Percentiles rank a stretch among this genome's conserved stretches.
Evolutionary conservation across 495 filamentous ascomycete genomes (phyloP).

Genomic region (Penicillium arizonense): DNA sequence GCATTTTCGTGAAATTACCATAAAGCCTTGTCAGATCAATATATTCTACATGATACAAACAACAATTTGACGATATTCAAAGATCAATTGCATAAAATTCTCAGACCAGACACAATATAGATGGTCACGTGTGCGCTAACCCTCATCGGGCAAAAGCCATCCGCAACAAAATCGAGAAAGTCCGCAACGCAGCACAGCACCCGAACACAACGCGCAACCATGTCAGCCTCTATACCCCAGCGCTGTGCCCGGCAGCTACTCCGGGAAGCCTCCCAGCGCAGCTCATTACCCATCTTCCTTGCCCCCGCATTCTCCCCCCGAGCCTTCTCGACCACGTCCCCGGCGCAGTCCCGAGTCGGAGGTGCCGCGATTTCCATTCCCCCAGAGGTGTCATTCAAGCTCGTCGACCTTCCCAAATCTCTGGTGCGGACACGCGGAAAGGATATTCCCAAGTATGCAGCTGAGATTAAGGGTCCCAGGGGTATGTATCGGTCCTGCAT

Average conservation of each 20-base stretch:
- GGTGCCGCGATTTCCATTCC: slow-evolving; percentile 78
- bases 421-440: slow-evolving; percentile 50
- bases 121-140: slow-evolving; percentile 36
- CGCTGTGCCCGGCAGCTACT: slow-evolving; percentile 45
- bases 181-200: slow-evolving; percentile 26
- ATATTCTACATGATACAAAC: no score
- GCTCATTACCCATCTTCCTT: slow-evolving; percentile 65
- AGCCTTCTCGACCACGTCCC: slow-evolving; percentile 68
- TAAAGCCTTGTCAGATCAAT: no score
- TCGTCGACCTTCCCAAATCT: slow-evolving; percentile 56
- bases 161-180: slow-evolving; percentile 37
- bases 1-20: no score
- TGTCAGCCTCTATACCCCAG: slow-evolving; percentile 36
- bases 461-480: slow-evolving; percentile 73
- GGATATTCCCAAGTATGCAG: slow-evolving; percentile 52
- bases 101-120: background rate
- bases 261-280: slow-evolving; percentile 28
- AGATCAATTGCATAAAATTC: background rate
- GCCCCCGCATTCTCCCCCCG: slow-evolving; percentile 66
- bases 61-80: no score
- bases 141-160: slow-evolving; percentile 17
- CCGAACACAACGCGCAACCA: slow-evolving; percentile 26
- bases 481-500: slow-evolving; percentile 45
- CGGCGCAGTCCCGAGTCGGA: slow-evolving; percentile 75
- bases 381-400: slow-evolving; percentile 70